A percentile compares a stretch with the other conserved stretches of the same genome.
These are phyloP conservation scores for Geosmithia putterillii DNA, from an alignment of 2,329 filamentous ascomycete genomes.

Conservation along the genomic window DNA sequence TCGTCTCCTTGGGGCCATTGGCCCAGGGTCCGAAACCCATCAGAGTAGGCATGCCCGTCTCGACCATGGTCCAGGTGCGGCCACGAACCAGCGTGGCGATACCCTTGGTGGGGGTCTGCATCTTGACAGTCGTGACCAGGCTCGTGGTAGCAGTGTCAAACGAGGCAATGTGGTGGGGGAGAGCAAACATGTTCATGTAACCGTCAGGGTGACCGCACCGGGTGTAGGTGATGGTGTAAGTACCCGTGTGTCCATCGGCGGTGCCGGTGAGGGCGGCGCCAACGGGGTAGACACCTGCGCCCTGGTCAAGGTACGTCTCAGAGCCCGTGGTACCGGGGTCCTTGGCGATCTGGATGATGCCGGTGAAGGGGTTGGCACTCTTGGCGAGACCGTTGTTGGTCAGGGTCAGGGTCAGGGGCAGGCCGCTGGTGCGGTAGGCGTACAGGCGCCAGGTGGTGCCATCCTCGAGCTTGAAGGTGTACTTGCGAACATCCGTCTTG, in stretches of 20 bases:
- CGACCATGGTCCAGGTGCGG: conserved; percentile 66
- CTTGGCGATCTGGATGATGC: conserved; percentile 75
- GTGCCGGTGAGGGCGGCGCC: conserved; percentile 42
- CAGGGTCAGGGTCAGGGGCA: conserved; percentile 54
- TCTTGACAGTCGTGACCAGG: conserved; percentile 38
- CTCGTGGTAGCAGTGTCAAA: conserved; percentile 49
- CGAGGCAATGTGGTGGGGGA: conserved; percentile 74
- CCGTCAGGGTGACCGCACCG: conserved; percentile 53
- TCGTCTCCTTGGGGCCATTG: conserved; percentile 16
- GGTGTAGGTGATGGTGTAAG: conserved; percentile 60
- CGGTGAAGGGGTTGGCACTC: conserved; percentile 57
- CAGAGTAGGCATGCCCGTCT: conserved; percentile 53
- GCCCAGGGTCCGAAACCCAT: conserved; percentile 76
- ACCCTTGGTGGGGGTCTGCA: conserved; percentile 82
- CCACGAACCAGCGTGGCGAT: conserved; percentile 59
- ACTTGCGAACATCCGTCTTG: conserved; percentile 61
- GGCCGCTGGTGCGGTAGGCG: conserved; percentile 45
- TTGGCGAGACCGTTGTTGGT: conserved; percentile 53
- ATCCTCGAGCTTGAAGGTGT: conserved; percentile 60
- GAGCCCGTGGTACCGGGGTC: conserved; percentile 43
- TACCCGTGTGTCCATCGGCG: conserved; percentile 45
- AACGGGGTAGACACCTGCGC: conserved; percentile 62
- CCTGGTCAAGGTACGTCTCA: conserved; percentile 61
- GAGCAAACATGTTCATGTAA: conserved; percentile 70
- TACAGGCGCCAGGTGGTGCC: conserved; percentile 75